phyloP scores from a whole-genome alignment of 495 filamentous ascomycete genomes.

The Aspergillus bertholletiae region DNA sequence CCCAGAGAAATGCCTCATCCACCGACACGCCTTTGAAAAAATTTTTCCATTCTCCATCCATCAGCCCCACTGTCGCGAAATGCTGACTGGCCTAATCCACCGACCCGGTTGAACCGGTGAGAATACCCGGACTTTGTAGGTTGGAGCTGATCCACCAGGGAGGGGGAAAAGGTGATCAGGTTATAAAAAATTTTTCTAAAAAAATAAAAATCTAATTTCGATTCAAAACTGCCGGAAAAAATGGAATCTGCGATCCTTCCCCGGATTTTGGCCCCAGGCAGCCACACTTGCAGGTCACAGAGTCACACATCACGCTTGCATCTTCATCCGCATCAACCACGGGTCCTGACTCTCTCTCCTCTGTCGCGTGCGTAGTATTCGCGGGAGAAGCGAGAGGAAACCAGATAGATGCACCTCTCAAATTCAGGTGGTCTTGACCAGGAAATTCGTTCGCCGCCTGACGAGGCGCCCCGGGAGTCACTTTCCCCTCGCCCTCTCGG shows the following conservation, averaged over 20 bases:
- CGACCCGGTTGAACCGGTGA: slow-evolving; percentile 8
- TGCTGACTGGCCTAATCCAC: slow-evolving; percentile 6
- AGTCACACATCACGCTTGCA: neutral
- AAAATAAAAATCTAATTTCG: too few relatives aligned
- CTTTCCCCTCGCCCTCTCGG: neutral
- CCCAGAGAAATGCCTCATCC: slow-evolving; percentile 1
- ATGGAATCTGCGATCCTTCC: neutral
- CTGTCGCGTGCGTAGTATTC: too few relatives aligned
- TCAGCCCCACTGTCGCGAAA: neutral
- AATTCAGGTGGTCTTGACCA: too few relatives aligned
- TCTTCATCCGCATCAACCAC: neutral
- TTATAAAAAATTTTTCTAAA: too few relatives aligned
- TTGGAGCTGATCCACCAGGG: neutral
- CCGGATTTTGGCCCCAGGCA: slow-evolving; percentile 12
- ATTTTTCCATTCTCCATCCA: slow-evolving; percentile 1
- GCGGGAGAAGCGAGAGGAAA: too few relatives aligned
- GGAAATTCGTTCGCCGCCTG: neutral
- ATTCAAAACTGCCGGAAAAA: neutral
- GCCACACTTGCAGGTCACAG: neutral
- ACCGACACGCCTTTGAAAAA: slow-evolving; percentile 1
- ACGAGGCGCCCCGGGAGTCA: neutral
- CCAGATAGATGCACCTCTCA: too few relatives aligned
- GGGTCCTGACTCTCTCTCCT: neutral
- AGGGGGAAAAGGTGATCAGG: too few relatives aligned
- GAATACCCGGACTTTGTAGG: neutral